A percentile compares a stretch with the other conserved stretches of the same genome.
These are phyloP conservation scores for Pistacia integerrima DNA, from an alignment of 345 rosid genomes.

Conservation along the genomic window DNA sequence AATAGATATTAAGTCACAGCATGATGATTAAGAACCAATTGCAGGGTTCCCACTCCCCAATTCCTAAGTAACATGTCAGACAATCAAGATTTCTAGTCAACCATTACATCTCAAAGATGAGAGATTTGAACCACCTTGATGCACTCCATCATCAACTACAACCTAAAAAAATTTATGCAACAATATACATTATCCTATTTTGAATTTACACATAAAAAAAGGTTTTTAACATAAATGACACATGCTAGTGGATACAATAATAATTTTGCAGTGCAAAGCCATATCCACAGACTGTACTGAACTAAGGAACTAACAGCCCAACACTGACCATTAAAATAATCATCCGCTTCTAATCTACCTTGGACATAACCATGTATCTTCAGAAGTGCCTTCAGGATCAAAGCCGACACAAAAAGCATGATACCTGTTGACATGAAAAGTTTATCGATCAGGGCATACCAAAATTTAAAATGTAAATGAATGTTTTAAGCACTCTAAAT, in stretches of 20 bases:
- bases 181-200: neutral
- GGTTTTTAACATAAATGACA: neutral
- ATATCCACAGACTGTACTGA: constrained; percentile 6
- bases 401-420: constrained; percentile 98
- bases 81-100: neutral
- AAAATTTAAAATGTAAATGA: neutral
- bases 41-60: neutral
- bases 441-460: constrained; percentile 22
- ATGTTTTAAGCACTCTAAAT: neutral
- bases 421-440: constrained; percentile 61
- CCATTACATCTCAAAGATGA: neutral
- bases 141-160: neutral
- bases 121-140: neutral
- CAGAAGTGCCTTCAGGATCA: constrained; percentile 79
- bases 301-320: constrained; percentile 26
- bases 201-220: constrained; percentile 8
- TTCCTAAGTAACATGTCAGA: neutral
- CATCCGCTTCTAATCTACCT: constrained; percentile 54
- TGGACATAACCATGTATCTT: constrained; percentile 94
- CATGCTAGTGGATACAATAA: neutral
- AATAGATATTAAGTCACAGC: neutral
- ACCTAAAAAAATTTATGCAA: constrained; percentile 1
- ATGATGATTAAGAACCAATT: constrained; percentile 10
- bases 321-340: constrained; percentile 24
- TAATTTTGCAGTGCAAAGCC: neutral